These are phyloP conservation scores for Taphrina communis DNA, from an alignment of 1,139 yeast genomes.

Conservation along the genomic window DNA sequence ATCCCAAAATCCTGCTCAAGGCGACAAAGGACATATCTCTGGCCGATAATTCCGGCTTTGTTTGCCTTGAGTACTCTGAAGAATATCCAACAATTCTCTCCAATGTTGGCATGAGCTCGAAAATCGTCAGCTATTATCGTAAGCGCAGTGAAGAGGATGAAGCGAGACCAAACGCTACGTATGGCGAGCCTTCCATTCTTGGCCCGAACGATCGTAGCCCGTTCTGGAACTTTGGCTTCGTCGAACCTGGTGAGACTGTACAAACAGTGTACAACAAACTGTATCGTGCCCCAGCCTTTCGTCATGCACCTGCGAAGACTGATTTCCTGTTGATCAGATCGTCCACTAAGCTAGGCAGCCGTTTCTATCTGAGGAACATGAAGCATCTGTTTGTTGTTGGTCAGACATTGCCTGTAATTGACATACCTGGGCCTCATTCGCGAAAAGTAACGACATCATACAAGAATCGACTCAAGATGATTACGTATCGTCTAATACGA, in stretches of 20 bases:
- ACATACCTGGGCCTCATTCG: slow-evolving; percentile 97
- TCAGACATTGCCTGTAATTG: slow-evolving; percentile 89
- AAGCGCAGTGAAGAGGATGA: slow-evolving; percentile 81
- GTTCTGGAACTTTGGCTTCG: slow-evolving; percentile 98
- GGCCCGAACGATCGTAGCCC: slow-evolving; percentile 97
- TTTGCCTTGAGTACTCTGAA: slow-evolving; percentile 87
- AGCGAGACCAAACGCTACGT: slow-evolving; percentile 81
- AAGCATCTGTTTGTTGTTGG: slow-evolving; percentile 85
- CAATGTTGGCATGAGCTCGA: slow-evolving; percentile 95
- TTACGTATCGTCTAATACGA: slow-evolving; percentile 86
- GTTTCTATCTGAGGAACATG: slow-evolving; percentile 66
- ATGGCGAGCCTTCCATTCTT: slow-evolving; percentile 94
- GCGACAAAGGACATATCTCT: slow-evolving; percentile 76
- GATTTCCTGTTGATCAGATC: slow-evolving; percentile 84
- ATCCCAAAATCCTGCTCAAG: slow-evolving; percentile 57
- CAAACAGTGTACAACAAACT: slow-evolving; percentile 92
- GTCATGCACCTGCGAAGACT: slow-evolving; percentile 76
- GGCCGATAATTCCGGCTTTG: slow-evolving; percentile 79
- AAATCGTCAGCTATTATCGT: slow-evolving; percentile 88
- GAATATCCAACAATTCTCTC: slow-evolving; percentile 83
- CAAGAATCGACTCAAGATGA: slow-evolving; percentile 89
- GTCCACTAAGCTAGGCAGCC: slow-evolving; percentile 58
- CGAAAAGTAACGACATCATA: slow-evolving; percentile 93
- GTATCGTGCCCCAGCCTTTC: slow-evolving; percentile 90
- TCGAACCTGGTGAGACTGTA: slow-evolving; percentile 90